Percentiles rank a stretch among this genome's conserved stretches.
Evolutionary conservation across 2,329 filamentous ascomycete genomes (phyloP).

Genomic region (Metarhizium robertsii): DNA sequence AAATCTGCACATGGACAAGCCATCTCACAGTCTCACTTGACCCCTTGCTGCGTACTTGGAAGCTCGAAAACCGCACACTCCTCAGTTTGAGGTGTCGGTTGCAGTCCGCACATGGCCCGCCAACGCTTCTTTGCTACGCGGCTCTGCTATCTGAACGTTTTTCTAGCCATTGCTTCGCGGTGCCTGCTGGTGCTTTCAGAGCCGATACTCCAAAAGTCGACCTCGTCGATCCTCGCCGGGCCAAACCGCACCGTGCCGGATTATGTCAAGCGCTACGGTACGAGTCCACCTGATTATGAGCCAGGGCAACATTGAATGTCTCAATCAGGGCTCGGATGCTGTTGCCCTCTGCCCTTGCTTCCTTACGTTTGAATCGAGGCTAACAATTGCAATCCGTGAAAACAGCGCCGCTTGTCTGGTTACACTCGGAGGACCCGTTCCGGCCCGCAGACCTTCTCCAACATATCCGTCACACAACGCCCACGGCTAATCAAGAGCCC

Average conservation of each 20-base stretch:
- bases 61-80: too few relatives aligned
- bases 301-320: too few relatives aligned
- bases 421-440: constrained; percentile 22
- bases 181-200: background rate
- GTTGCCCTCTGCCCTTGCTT: background rate
- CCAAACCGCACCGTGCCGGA: background rate
- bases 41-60: too few relatives aligned
- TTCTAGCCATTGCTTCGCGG: background rate
- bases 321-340: too few relatives aligned
- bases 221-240: background rate
- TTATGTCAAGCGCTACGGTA: background rate
- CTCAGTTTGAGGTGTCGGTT: constrained; percentile 7
- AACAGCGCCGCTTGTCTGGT: constrained; percentile 20
- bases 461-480: constrained; percentile 20
- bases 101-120: background rate
- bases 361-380: background rate
- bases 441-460: constrained; percentile 18
- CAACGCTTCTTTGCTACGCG: background rate
- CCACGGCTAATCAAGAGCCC: constrained; percentile 9
- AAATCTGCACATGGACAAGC: too few relatives aligned
- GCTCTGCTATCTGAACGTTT: background rate
- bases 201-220: background rate
- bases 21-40: too few relatives aligned
- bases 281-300: background rate
- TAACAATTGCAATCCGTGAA: background rate